Evolutionary conservation across 805 yeast species (phyloP).

Genomic region (Monosporozyma solicola): DNA sequence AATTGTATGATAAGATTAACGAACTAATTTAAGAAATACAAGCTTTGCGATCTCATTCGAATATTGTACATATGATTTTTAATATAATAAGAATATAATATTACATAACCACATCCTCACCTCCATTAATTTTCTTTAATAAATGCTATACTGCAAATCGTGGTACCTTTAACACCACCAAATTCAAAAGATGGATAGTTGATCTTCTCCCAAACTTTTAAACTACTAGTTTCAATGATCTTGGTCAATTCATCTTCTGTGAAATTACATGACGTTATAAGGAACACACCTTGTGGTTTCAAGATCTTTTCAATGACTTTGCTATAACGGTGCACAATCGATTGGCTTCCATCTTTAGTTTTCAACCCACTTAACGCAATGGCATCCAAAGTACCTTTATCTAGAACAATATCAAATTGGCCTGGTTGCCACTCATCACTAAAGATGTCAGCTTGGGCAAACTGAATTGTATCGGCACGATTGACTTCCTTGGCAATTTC

Average conservation of each 20-base stretch:
- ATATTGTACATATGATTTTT: not conserved
- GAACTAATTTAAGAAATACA: constrained; percentile 1
- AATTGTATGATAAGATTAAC: constrained; percentile 38
- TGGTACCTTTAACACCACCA: constrained; percentile 83
- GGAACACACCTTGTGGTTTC: constrained; percentile 45
- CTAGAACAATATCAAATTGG: constrained; percentile 66
- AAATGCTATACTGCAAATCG: constrained; percentile 84
- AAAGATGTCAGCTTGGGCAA: constrained; percentile 65
- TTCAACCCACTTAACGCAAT: constrained; percentile 70
- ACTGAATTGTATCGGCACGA: constrained; percentile 34
- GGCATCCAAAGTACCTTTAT: constrained; percentile 96
- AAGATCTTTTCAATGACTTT: constrained; percentile 48
- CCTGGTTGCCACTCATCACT: constrained; percentile 31
- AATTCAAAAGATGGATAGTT: constrained; percentile 76
- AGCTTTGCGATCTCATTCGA: not conserved
- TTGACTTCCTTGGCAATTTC: constrained; percentile 41
- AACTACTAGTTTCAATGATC: constrained; percentile 39
- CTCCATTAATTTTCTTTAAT: constrained; percentile 26
- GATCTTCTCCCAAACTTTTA: constrained; percentile 56
- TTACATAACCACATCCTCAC: not conserved
- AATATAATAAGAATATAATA: not conserved
- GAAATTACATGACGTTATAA: constrained; percentile 91
- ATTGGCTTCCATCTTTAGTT: constrained; percentile 35
- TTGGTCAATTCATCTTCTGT: constrained; percentile 66
- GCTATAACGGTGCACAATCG: constrained; percentile 55